Conservation (phyloP, 2,329 filamentous ascomycete species). For the Chalaropsis ovoidea region DNA sequence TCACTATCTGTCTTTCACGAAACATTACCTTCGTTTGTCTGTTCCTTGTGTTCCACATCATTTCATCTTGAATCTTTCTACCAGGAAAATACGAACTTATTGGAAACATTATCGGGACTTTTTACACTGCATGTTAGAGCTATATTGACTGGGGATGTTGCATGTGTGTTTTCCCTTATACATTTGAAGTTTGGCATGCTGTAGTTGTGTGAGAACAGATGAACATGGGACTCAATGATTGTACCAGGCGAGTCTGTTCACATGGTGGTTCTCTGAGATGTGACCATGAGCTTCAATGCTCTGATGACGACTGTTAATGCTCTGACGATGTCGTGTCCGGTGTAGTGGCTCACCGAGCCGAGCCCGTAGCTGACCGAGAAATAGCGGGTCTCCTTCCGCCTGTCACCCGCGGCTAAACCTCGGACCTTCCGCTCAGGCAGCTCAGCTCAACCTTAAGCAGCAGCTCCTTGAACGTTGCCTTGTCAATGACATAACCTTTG, state of each 20-base stretch:
- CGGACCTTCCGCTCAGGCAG: background rate
- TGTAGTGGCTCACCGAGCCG: background rate
- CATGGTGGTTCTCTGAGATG: too few species aligned
- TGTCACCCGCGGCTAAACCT: background rate
- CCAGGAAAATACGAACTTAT: conserved; percentile 11
- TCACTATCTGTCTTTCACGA: background rate
- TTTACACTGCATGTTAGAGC: conserved; percentile 2
- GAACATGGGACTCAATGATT: too few species aligned
- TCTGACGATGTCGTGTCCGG: background rate
- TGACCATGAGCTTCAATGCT: too few species aligned
- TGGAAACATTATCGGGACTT: conserved; percentile 6
- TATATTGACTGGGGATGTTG: background rate
- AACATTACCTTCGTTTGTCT: conserved; percentile 5
- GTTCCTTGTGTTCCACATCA: background rate
- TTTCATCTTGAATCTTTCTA: conserved; percentile 16
- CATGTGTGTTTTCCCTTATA: too few species aligned
- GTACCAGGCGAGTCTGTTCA: too few species aligned
- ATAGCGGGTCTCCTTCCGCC: background rate
- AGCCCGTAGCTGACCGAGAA: background rate
- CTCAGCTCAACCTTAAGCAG: background rate
- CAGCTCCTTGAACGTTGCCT: conserved; percentile 9
- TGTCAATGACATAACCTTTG: conserved; percentile 4
- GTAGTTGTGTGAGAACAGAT: too few species aligned
- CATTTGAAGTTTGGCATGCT: too few species aligned
- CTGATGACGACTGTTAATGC: too few species aligned